Conservation (phyloP, 331 rosid species). For the Ulmus americana region DNA sequence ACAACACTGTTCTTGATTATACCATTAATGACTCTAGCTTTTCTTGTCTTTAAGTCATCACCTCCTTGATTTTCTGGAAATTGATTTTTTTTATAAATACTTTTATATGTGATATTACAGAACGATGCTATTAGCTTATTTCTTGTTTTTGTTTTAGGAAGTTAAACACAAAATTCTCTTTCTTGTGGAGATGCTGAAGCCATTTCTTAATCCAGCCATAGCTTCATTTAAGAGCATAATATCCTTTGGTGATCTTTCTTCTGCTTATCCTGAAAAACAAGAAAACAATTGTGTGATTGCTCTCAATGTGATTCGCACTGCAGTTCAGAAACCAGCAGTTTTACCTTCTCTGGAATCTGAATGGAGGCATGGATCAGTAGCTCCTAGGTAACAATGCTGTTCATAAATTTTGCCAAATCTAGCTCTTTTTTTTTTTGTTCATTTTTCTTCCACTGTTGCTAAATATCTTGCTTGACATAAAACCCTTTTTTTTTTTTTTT, state of each 20-base stretch:
- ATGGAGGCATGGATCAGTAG: constrained; percentile 87
- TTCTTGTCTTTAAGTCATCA: not conserved
- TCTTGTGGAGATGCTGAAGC: constrained; percentile 92
- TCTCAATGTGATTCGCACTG: constrained; percentile 67
- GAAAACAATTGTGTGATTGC: constrained; percentile 60
- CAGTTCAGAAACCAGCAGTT: constrained; percentile 74
- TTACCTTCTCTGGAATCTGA: constrained; percentile 86
- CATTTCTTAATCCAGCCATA: constrained; percentile 83
- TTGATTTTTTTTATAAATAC: not conserved
- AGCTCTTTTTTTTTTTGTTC: not conserved
- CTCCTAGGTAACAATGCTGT: constrained; percentile 62
- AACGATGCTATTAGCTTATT: constrained; percentile 4
- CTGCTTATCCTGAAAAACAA: constrained; percentile 61
- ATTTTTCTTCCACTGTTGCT: too few relatives aligned
- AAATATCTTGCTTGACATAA: not conserved
- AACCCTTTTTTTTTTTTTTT: too few relatives aligned
- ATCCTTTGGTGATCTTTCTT: constrained; percentile 72
- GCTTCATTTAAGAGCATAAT: constrained; percentile 59
- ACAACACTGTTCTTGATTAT: not conserved
- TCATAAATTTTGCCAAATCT: not conserved
- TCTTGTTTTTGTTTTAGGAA: constrained; percentile 50
- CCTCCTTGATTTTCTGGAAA: not conserved
- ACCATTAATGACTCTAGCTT: not conserved
- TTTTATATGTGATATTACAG: constrained; percentile 3
- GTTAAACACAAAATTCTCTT: constrained; percentile 75